phyloP scores from a whole-genome alignment of 2,329 filamentous ascomycete genomes.

The Proliferodiscus dingleyae region DNA sequence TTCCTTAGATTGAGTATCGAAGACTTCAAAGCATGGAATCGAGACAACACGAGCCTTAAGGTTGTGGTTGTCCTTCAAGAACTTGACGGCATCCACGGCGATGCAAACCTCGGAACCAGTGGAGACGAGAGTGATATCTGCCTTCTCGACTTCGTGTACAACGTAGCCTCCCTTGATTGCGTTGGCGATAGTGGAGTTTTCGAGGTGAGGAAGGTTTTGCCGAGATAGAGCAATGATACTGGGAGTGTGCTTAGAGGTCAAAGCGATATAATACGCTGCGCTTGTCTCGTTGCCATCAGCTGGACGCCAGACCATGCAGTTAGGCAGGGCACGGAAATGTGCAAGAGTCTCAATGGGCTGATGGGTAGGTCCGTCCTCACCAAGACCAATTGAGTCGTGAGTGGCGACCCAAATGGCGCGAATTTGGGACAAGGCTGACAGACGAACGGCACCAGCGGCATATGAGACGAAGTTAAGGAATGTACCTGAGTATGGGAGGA shows the following conservation, averaged over 20 bases:
- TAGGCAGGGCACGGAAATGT: slow-evolving; percentile 97
- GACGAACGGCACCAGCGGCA: slow-evolving; percentile 88
- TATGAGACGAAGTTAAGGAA: slow-evolving; percentile 99
- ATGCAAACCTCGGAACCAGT: slow-evolving; percentile 96
- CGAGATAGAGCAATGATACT: slow-evolving; percentile 92
- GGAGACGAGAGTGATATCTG: slow-evolving; percentile 83
- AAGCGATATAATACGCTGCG: slow-evolving; percentile 92
- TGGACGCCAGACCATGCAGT: slow-evolving; percentile 99
- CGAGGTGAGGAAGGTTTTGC: slow-evolving; percentile 97
- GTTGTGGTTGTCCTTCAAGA: slow-evolving; percentile 81
- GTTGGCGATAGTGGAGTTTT: slow-evolving; percentile 85
- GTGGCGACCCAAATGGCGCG: slow-evolving; percentile 94
- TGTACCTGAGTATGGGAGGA: slow-evolving; percentile 90
- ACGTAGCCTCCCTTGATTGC: slow-evolving; percentile 95
- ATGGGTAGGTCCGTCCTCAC: slow-evolving; percentile 97
- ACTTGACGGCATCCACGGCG: slow-evolving; percentile 87
- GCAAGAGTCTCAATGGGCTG: slow-evolving; percentile 98
- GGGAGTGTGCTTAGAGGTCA: slow-evolving; percentile 85
- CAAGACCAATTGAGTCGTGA: slow-evolving; percentile 98
- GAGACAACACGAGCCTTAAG: slow-evolving; percentile 89
- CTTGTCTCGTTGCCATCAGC: slow-evolving; percentile 98
- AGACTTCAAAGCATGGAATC: slow-evolving; percentile 94
- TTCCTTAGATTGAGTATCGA: slow-evolving; percentile 88
- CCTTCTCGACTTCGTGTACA: slow-evolving; percentile 75
- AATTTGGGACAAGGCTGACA: slow-evolving; percentile 86